Evolutionary conservation across 2,329 filamentous ascomycete species (phyloP), one percentile per base, ranked within the genome.

Genomic region (Didymella exigua): DNA sequence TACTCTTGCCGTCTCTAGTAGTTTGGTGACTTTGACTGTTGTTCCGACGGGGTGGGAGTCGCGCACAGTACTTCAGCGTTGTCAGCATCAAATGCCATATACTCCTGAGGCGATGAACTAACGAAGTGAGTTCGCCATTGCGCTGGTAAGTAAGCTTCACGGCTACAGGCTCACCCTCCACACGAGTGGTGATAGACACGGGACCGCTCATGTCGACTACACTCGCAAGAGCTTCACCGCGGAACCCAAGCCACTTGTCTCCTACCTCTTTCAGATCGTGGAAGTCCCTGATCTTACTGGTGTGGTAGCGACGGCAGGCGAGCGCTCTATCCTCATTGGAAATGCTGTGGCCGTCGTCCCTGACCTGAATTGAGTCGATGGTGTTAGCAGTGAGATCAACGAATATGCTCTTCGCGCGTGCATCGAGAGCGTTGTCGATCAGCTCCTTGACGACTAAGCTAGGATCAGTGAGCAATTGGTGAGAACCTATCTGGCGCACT

Each of bases 341-440:
- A 56, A 93, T 90, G 11, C 90, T 89, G 52, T 81, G 78, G n/a
- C 90, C 89, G 74, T 92, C 90, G 70, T 75, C 73, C 37, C 72
- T 75, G 43, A 92, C 84, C 64, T 89, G 84, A 31, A 93, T 83
- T 48, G 81, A 83, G 71, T 89, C 86, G 47, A 92, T 71, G 0
- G 87, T 87, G 67, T 92, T 87, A 36, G 80, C 65, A 4, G 87
- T 83, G 13, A 91, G 78, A 24, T 84, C 76, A 21, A 93, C 76
- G 47, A 89, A 84, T 53, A 93, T 78, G 2, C 81, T 82, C 2
- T 83, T 88, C 11, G 89, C 88, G 47, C 81, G 78, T 7, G 89
- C 88, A 72, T 93, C 89, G 18, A 93, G 81, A 37, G 89, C 82
- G 71, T 93, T 93, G 63, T 93, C 90, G 27, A 93, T 73, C 4